Base-by-base conservation (phyloP, 2,329 filamentous ascomycete species). In the Botrytis cinerea region DNA sequence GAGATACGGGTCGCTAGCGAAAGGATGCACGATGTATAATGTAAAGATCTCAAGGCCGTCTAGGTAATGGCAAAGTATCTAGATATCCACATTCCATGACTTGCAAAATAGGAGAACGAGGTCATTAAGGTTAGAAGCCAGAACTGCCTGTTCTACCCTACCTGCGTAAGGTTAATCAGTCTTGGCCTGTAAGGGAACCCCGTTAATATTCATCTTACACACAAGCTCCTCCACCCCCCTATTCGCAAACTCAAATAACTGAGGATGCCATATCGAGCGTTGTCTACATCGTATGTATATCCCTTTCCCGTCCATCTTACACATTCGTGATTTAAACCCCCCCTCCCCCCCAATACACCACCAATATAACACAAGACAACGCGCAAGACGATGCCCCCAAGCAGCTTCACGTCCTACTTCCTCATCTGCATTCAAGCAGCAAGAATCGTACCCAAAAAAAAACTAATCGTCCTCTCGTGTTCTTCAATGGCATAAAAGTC, bases 401-500 rank as follows among this genome's bases (percentile, higher is more conserved):
- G 28, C 60, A n/a, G 28, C 60, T 25, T 25, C 38, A 63, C 38
- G 40, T 38, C 38, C 28, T n/a, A 45, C 25, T 45, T 45, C 61
- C 61, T n/a, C 48, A 20, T 54, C 10, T 7, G 25, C 2, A n/a
- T 54, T 14, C 64, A 57, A 43, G 46, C 64, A 68, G 46, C 25
- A 40, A 25, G 51, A 20, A 38, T 54, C 64, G 64, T 67, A 54
- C 54, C 64, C 28, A 1, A 28, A 43, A 68, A 68, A 54, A 54
- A 54, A 16, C 32, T 20, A 68, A 35, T 38, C 46, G n/a, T n/a
- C n/a, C 51, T 38, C 61, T 67, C 70, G 70, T 45, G 60, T 72
- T 22, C n/a, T 35, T 35, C 45, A 57, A 40, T 63, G 38, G 70
- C 70, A 71, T 51, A 46, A 57, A 38, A 71, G 60, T 71, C 70